These are phyloP conservation scores for Pontederia crassipes DNA, from an alignment of 176 grass and related monocot genomes.

Conservation along the genomic window DNA sequence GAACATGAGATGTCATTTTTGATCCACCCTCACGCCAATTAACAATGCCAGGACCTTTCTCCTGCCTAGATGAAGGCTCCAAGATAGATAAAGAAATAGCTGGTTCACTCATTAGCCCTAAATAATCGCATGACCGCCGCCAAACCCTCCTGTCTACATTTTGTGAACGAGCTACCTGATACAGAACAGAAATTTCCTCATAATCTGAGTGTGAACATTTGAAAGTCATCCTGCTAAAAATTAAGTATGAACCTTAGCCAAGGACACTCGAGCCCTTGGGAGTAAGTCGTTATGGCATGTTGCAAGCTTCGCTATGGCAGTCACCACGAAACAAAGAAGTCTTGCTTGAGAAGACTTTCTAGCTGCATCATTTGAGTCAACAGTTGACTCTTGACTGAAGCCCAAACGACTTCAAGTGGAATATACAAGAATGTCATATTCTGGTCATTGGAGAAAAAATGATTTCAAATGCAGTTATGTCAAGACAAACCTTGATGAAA, in stretches of 20 bases:
- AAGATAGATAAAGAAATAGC: conserved; percentile 74
- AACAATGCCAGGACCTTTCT: conserved; percentile 68
- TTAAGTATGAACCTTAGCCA: conserved; percentile 54
- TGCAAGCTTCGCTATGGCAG: conserved; percentile 81
- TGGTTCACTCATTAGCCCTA: conserved; percentile 87
- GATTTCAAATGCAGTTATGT: not conserved
- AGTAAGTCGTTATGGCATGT: conserved; percentile 89
- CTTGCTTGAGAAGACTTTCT: conserved; percentile 69
- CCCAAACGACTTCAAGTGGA: conserved; percentile 58
- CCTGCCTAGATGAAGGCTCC: conserved; percentile 44
- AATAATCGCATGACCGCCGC: conserved; percentile 79
- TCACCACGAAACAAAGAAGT: conserved; percentile 92
- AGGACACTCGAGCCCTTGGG: conserved; percentile 65
- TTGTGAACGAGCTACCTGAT: conserved; percentile 67
- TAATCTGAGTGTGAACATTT: not conserved
- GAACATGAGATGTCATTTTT: conserved; percentile 80
- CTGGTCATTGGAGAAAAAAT: not conserved
- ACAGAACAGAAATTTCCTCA: conserved; percentile 8
- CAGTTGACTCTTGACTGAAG: conserved; percentile 57
- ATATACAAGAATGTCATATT: conserved; percentile 19
- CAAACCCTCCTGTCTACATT: conserved; percentile 75
- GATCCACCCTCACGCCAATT: conserved; percentile 79
- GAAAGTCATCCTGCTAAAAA: conserved; percentile 1
- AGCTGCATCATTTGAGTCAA: conserved; percentile 48
- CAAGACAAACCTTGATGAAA: conserved; percentile 67